Evolutionary conservation across 225 moss, liverwort and hornwort species (phyloP), one percentile per base, ranked within the genome.

Genomic region (Physcomitrellopsis africana): DNA sequence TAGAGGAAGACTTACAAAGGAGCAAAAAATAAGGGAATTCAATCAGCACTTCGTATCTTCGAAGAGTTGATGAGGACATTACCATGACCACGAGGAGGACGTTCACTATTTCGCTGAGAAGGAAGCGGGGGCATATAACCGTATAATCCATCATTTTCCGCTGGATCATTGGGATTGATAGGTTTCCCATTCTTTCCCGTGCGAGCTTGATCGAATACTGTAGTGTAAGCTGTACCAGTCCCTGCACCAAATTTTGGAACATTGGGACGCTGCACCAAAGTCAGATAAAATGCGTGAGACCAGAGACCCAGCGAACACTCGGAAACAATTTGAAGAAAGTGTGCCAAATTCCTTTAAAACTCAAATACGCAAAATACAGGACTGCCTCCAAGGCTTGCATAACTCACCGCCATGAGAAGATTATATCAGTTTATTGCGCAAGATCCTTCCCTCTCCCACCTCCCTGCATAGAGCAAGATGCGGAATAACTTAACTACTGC

Each of bases 201-300:
- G 37, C 86, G 82, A 73, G 86, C 86, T 4, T 80, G 7, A 51
- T 86, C 86, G 69, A 86, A 86, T 19, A 68, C 82, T 77, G 77
- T 80, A 53, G 86, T 86, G 75, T 86, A 86, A 48, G 86, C 80
- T 64, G 77, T 0, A 27, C 80, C 86, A 80, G 63, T 77, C 60
- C 72, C 76, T 76, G 80, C 82, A 74, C 86, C 86, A 83, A 86
- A 86, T 72, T 86, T 86, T 64, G 86, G 86, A 80, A 86, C 80
- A 68, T 80, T 63, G 80, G 86, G 76, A 58, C 82, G 70, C 86
- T 86, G 86, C 70, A 68, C 32, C 76, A 72, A 17, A 48, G 45
- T 32, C 63, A 74, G 69, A 64, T 55, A 48, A 68, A 42, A 53
- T 42, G 55, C 29, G n/a, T 67, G 5, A 66, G 66, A 66, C 15